A percentile compares a stretch with the other conserved stretches of the same genome.
phyloP scores from a whole-genome alignment of 2,329 filamentous ascomycete species.

The Aureobasidium sp. region DNA sequence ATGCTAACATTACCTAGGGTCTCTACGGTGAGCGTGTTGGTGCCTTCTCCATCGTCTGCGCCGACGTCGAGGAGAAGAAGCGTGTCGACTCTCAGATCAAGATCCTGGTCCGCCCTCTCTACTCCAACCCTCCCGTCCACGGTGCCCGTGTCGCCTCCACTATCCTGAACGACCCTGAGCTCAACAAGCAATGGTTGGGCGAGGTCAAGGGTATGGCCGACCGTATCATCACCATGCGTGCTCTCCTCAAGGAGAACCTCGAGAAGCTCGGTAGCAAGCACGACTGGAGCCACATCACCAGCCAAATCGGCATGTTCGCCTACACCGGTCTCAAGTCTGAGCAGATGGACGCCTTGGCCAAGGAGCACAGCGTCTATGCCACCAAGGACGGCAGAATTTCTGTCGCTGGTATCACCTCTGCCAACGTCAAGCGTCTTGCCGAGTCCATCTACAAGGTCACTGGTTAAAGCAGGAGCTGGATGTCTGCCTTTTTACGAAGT shows the following conservation, averaged over 20 bases:
- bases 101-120: conserved; percentile 91
- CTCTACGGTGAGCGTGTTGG: conserved; percentile 98
- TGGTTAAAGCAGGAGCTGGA: conserved; percentile 37
- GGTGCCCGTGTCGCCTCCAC: conserved; percentile 87
- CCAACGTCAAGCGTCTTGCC: conserved; percentile 70
- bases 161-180: conserved; percentile 75
- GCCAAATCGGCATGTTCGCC: conserved; percentile 98
- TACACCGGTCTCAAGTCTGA: conserved; percentile 88
- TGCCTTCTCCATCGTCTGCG: conserved; percentile 87
- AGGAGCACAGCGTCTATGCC: conserved; percentile 96
- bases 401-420: conserved; percentile 73
- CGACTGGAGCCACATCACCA: conserved; percentile 98
- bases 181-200: conserved; percentile 89
- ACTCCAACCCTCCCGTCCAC: conserved; percentile 97
- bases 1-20: conserved; percentile 47
- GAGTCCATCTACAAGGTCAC: conserved; percentile 81
- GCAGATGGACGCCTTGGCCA: conserved; percentile 85
- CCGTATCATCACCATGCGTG: conserved; percentile 97
- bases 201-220: conserved; percentile 99
- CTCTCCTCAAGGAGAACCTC: conserved; percentile 86
- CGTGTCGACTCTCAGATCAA: conserved; percentile 96
- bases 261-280: conserved; percentile 92
- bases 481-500: not conserved
- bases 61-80: conserved; percentile 82
- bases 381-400: conserved; percentile 88